Base-by-base conservation (phyloP, 148 eudicot genomes). In the Oxyria digyna region DNA sequence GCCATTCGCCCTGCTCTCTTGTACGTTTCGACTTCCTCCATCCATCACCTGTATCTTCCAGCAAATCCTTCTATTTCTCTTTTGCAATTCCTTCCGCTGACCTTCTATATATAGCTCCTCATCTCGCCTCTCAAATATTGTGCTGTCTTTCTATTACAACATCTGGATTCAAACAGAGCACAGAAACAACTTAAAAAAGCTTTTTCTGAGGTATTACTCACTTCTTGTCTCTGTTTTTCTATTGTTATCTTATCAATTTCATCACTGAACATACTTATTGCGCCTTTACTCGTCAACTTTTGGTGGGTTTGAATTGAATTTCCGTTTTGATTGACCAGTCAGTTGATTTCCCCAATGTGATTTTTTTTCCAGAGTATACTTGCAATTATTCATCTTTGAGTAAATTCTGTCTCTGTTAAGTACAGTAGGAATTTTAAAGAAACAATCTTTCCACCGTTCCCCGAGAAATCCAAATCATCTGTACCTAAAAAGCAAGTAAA, bases 21-120 rank as follows among this genome's bases (percentile, higher is more conserved):
- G 65, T 59, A 59, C 65, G 65, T 59, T 29, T 59, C 65, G 27
- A 27, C 65, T 59, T 59, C 65, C 65, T 59, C 65, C 65, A 31
- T 59, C 65, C 65, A 27, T 29, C 65, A 59, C n/a, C 65, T 11
- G 20, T 59, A 3, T 29, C 20, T 3, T 29, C 65, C 65, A 59
- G 63, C 57, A 49, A 12, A 55, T 52, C 24, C 52, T 45, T 45
- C 50, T 23, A 52, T 23, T 52, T 52, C 57, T 52, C 23, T 31
- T 54, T 13, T 54, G 24, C 31, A 54, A 24, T 54, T 26, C 23
- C 31, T 26, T 24, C 31, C 62, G 29, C 62, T 54, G 62, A 54
- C 15, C 29, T 14, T 59, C 20, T 29, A 37, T 12, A 13, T 29
- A 59, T 26, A 59, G 13, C 9, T 31, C 37, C 65, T 24, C 14